Conservation (phyloP, 768 basidiomycete species). For the Tulasnella sp. region DNA sequence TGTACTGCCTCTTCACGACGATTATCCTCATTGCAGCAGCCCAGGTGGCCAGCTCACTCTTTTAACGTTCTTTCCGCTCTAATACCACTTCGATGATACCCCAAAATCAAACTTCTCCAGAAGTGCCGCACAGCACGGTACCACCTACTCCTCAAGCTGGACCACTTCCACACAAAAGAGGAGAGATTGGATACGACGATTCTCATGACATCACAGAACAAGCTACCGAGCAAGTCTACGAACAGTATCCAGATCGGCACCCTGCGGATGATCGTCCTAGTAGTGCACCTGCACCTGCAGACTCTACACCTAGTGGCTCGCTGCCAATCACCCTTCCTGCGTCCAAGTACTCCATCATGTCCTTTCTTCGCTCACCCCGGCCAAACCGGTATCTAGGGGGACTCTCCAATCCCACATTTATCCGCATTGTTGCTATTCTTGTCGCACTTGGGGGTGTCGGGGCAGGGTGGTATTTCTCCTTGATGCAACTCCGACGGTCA, state of each 20-base stretch:
- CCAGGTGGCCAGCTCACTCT: too few species aligned
- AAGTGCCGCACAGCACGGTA: too few species aligned
- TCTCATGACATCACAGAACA: neutral
- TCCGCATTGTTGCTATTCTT: constrained; percentile 17
- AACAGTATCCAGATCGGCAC: neutral
- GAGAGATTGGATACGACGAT: constrained; percentile 2
- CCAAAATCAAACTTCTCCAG: too few species aligned
- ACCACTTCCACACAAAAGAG: neutral
- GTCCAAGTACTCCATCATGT: neutral
- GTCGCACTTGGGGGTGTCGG: constrained; percentile 34
- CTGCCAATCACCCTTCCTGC: neutral
- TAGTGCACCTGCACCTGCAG: neutral
- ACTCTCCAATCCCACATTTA: constrained; percentile 16
- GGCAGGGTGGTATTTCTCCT: constrained; percentile 41
- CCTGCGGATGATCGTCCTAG: neutral
- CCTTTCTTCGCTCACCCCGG: neutral
- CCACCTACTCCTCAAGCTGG: neutral
- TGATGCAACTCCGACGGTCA: constrained; percentile 19
- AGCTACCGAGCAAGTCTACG: neutral
- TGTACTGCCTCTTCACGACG: too few species aligned
- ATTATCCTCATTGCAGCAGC: too few species aligned
- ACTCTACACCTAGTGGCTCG: neutral
- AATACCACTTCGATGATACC: too few species aligned
- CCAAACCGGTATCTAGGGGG: constrained; percentile 16
- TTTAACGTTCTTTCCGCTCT: too few species aligned